Evolutionary conservation across 768 basidiomycete species (phyloP), one percentile per base, ranked within the genome.

Genomic region (Antrodiella citrinella): DNA sequence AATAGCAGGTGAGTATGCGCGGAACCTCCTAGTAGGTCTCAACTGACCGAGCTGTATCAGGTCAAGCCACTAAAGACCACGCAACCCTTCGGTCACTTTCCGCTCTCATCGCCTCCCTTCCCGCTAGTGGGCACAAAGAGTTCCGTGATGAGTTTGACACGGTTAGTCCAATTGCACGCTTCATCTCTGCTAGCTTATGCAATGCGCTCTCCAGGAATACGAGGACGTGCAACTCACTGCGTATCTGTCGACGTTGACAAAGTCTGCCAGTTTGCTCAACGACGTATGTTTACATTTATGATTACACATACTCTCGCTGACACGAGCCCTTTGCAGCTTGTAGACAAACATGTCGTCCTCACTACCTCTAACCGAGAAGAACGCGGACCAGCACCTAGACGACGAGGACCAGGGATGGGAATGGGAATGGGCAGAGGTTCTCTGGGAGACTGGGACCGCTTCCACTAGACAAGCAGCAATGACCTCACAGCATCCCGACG

Each of bases 181-280:
- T 9, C 4, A 19, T 23, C 30, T 15, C 26, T 40, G 41, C n/a
- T n/a, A n/a, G 41, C 51, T 35, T 25, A 39, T 46, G 26, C n/a
- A 30, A 22, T 25, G 47, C 23, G 3, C 41, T 20, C n/a, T 47
- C 20, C 58, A 96, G 92, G 95, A 99, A 78, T 91, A 94, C 66
- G 87, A 86, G 60, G 94, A 99, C 63, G 92, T 95, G 13, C 91
- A 96, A 53, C 71, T 99, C 23, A 96, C 92, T 1, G 84, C 86
- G 7, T 90, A 91, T 67, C 72, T 99, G 11, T 84, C 91, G 0
- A 80, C 83, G 12, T 67, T 99, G 51, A 97, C 94, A 4, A 94
- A 93, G 67, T 87, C 89, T 24, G 76, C 94, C 13, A 85, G 84
- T 56, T 79, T 84, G 9, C 67, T 97, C 51, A 97, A 94, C 63